Conservation (phyloP, 2,329 filamentous ascomycete genomes). For the Trichoderma guizhouense region DNA sequence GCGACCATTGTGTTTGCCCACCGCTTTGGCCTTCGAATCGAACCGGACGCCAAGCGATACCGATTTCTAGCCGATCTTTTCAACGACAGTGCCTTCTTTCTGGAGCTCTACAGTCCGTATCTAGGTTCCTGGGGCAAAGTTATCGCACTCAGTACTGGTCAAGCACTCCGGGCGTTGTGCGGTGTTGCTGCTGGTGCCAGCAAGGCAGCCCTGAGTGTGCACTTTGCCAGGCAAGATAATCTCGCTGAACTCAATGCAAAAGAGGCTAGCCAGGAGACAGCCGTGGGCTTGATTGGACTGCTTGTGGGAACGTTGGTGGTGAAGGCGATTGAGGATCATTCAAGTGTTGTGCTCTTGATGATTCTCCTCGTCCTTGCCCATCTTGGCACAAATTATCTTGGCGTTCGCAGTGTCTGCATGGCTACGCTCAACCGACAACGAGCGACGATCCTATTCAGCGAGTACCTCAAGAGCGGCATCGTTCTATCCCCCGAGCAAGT, state of each 20-base stretch:
- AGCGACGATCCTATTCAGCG: conserved; percentile 71
- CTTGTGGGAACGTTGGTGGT: conserved; percentile 79
- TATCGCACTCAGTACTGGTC: conserved; percentile 47
- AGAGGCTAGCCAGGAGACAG: conserved; percentile 92
- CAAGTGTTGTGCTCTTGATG: conserved; percentile 71
- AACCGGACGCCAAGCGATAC: conserved; percentile 88
- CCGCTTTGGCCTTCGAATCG: conserved; percentile 74
- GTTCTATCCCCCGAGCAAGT: conserved; percentile 65
- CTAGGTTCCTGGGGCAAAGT: conserved; percentile 56
- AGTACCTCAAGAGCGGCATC: conserved; percentile 46
- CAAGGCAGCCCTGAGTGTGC: conserved; percentile 85
- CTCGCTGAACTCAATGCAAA: conserved; percentile 91
- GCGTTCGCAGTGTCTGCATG: conserved; percentile 81
- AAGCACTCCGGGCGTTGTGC: conserved; percentile 62
- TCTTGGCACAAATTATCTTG: conserved; percentile 79
- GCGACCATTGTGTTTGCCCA: conserved; percentile 87
- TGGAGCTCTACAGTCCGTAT: conserved; percentile 78
- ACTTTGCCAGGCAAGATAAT: conserved; percentile 86
- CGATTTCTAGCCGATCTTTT: conserved; percentile 83
- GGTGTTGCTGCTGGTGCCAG: conserved; percentile 86
- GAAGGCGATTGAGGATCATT: conserved; percentile 65
- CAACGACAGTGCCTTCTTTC: conserved; percentile 80
- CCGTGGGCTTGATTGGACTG: conserved; percentile 86
- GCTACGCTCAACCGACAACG: conserved; percentile 81
- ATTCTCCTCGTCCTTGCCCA: conserved; percentile 71